Conservation (phyloP, 768 basidiomycete species). For the Mycena floridula region DNA sequence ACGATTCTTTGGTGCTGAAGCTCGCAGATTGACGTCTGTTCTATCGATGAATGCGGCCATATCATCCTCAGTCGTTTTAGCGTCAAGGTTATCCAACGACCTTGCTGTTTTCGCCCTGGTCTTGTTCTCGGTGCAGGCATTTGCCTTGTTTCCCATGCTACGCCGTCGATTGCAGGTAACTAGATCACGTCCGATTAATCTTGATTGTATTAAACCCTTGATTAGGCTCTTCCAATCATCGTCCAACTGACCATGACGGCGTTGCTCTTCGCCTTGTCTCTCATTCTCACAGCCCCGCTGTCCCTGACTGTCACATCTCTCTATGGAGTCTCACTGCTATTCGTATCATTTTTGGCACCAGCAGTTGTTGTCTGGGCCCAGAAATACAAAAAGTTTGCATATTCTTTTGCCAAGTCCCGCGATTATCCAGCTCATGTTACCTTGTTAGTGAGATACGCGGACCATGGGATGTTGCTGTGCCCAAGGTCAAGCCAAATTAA, state of each 20-base stretch:
- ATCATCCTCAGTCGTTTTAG: conserved; percentile 88
- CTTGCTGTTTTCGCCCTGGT: conserved; percentile 85
- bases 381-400: conserved; percentile 75
- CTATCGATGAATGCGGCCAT: conserved; percentile 89
- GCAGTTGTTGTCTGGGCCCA: conserved; percentile 79
- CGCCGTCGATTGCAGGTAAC: conserved; percentile 66
- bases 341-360: conserved; percentile 69
- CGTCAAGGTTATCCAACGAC: conserved; percentile 81
- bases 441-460: conserved; percentile 72
- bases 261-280: conserved; percentile 39
- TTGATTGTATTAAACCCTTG: too few species aligned
- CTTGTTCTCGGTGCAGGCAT: conserved; percentile 75
- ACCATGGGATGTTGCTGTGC: conserved; percentile 86
- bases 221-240: conserved; percentile 41
- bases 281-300: conserved; percentile 45
- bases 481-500: conserved; percentile 56
- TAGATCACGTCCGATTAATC: conserved; percentile 10
- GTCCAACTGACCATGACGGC: conserved; percentile 51
- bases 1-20: conserved; percentile 8
- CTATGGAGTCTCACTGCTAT: conserved; percentile 40
- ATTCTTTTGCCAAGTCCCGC: too few species aligned
- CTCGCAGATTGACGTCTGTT: conserved; percentile 66
- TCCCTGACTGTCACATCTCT: conserved; percentile 52
- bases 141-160: conserved; percentile 80
- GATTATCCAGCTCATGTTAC: conserved; percentile 4